A percentile compares a stretch with the other conserved stretches of the same genome.
Conservation (phyloP, 2,329 filamentous ascomycete species). For the Penicillium sp. region DNA sequence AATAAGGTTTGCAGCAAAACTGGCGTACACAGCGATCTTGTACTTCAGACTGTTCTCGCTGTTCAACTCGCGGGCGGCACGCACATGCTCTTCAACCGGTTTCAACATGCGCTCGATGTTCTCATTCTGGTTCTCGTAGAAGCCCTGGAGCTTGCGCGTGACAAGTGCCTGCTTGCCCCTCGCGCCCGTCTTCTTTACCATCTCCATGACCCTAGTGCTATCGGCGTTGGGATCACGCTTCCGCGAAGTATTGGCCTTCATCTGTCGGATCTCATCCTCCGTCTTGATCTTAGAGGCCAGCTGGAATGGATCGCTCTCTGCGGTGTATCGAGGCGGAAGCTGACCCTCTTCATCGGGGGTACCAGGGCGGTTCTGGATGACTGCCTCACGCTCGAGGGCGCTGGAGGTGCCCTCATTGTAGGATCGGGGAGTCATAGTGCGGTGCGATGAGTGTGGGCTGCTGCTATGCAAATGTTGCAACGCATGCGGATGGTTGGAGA, state of each 20-base stretch:
- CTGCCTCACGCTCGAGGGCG: slow-evolving; percentile 39
- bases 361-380: slow-evolving; percentile 23
- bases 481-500: slow-evolving; percentile 28
- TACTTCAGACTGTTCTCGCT: slow-evolving; percentile 73
- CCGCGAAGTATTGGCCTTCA: slow-evolving; percentile 76
- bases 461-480: slow-evolving; percentile 25
- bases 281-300: slow-evolving; percentile 78
- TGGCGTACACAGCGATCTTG: slow-evolving; percentile 63
- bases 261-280: slow-evolving; percentile 70
- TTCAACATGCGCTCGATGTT: slow-evolving; percentile 91
- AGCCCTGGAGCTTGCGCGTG: slow-evolving; percentile 62
- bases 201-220: slow-evolving; percentile 11
- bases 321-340: slow-evolving; percentile 56
- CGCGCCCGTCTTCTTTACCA: slow-evolving; percentile 11
- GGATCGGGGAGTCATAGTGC: slow-evolving; percentile 21
- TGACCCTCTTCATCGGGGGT: slow-evolving; percentile 48
- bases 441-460: slow-evolving; percentile 22
- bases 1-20: slow-evolving; percentile 76
- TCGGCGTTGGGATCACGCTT: slow-evolving; percentile 55
- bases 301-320: slow-evolving; percentile 76
- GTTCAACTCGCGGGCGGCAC: slow-evolving; percentile 76
- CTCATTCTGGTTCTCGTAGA: slow-evolving; percentile 90
- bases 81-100: slow-evolving; percentile 85
- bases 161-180: slow-evolving; percentile 45
- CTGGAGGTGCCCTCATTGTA: slow-evolving; percentile 42